Percentiles rank a stretch among this genome's conserved stretches.
phyloP scores from a whole-genome alignment of 2,329 filamentous ascomycete species.

The Paecilomyces fulvus region DNA sequence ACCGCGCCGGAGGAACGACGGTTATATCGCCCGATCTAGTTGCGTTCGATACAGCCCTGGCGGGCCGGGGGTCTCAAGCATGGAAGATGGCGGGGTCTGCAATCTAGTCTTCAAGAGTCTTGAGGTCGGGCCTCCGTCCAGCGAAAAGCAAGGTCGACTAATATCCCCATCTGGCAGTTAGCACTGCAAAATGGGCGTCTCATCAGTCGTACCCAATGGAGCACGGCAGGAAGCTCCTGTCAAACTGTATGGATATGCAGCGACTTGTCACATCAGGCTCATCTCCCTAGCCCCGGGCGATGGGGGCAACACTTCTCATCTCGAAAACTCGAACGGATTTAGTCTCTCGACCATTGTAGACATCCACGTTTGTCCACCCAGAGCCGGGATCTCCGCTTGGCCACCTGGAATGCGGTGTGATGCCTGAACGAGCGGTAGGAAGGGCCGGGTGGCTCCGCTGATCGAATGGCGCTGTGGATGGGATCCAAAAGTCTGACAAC shows the following conservation, averaged over 20 bases:
- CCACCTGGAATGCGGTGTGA: neutral
- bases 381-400: neutral
- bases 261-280: slow-evolving; percentile 1
- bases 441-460: neutral
- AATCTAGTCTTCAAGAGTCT: neutral
- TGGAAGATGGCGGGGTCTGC: neutral
- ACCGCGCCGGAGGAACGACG: neutral
- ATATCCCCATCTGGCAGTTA: neutral
- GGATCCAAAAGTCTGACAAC: neutral
- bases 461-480: neutral
- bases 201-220: neutral
- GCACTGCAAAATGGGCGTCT: neutral
- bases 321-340: neutral
- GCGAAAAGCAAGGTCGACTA: neutral
- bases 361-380: neutral
- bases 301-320: neutral
- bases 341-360: neutral
- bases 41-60: neutral
- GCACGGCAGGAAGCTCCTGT: neutral
- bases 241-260: neutral
- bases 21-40: neutral
- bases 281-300: neutral
- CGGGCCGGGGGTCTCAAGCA: neutral
- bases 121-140: neutral
- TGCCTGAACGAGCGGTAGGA: neutral